Evolutionary conservation across 1,284 basidiomycete genomes (phyloP).

Genomic region (Leccinum fallax): DNA sequence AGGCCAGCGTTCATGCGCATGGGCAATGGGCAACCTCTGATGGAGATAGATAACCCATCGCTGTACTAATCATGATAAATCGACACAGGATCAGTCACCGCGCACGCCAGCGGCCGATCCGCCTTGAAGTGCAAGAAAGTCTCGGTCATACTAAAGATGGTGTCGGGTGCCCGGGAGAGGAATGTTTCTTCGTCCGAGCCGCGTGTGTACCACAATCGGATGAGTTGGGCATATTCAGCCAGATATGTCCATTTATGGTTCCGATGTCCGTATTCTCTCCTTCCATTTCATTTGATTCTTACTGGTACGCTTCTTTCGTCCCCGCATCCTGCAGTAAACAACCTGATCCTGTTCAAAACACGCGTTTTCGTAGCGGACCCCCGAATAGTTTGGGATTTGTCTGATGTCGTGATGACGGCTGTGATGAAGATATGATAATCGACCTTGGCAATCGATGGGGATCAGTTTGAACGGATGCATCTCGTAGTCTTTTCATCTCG

Average conservation of each 20-base stretch:
- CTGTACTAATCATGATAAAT: not conserved
- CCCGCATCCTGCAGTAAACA: not conserved
- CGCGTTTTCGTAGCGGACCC: slow-evolving; percentile 17
- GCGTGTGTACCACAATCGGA: not conserved
- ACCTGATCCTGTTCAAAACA: slow-evolving; percentile 7
- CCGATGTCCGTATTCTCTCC: not conserved
- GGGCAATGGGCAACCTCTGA: not conserved
- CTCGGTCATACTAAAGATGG: slow-evolving; percentile 3
- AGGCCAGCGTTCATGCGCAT: not conserved
- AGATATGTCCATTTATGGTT: slow-evolving; percentile 3
- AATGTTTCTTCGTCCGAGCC: not conserved
- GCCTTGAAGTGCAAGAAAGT: not conserved
- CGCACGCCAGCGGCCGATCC: not conserved
- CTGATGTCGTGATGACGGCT: slow-evolving; percentile 13
- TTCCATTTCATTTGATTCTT: not conserved
- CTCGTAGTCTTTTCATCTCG: not conserved
- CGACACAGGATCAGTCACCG: not conserved
- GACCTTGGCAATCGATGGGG: slow-evolving; percentile 9
- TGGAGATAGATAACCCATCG: slow-evolving; percentile 11
- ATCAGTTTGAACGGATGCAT: slow-evolving; percentile 8
- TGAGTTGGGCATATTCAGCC: not conserved
- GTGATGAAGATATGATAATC: slow-evolving; percentile 4
- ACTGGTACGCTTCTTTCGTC: not conserved
- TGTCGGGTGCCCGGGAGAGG: slow-evolving; percentile 10
- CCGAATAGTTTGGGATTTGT: slow-evolving; percentile 21